Conservation (phyloP, 148 eudicot species). For the Cornus kousa region DNA sequence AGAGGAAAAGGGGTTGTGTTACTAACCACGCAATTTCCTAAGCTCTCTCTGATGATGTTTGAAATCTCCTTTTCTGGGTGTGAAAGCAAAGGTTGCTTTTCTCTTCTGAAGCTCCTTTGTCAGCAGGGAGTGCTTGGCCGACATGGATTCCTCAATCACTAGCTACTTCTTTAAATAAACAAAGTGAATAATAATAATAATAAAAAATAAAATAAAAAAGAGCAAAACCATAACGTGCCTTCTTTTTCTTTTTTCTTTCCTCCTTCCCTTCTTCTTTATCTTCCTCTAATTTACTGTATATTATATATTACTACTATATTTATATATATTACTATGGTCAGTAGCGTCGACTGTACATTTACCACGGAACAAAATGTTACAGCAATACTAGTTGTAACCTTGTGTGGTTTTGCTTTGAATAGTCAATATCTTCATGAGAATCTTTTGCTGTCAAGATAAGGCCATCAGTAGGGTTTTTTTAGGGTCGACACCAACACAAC, state of each 20-base stretch:
- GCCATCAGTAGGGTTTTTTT: background rate
- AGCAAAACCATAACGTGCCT: background rate
- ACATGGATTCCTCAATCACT: conserved; percentile 33
- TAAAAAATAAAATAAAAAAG: background rate
- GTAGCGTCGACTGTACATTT: background rate
- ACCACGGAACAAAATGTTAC: background rate
- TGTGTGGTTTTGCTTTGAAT: background rate
- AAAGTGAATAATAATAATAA: background rate
- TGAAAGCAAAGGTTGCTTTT: conserved; percentile 42
- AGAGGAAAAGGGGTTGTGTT: background rate
- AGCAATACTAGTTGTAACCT: background rate
- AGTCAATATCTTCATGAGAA: conserved; percentile 2
- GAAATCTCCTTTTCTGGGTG: conserved; percentile 35
- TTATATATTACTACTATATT: too few species aligned
- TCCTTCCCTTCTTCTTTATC: background rate
- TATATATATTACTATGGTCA: too few species aligned
- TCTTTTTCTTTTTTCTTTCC: background rate
- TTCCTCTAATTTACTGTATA: background rate
- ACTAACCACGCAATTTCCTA: conserved; percentile 22
- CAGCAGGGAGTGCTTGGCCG: conserved; percentile 36
- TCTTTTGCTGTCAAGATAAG: conserved; percentile 3
- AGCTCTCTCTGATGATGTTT: conserved; percentile 14
- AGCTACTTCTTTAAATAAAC: background rate
- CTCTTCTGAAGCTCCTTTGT: conserved; percentile 40
- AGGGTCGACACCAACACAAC: conserved; percentile 8